A percentile compares a stretch with the other conserved stretches of the same genome.
These are phyloP conservation scores for Mycosphaerella arachidis DNA, from an alignment of 2,329 filamentous ascomycete genomes.

Conservation along the genomic window DNA sequence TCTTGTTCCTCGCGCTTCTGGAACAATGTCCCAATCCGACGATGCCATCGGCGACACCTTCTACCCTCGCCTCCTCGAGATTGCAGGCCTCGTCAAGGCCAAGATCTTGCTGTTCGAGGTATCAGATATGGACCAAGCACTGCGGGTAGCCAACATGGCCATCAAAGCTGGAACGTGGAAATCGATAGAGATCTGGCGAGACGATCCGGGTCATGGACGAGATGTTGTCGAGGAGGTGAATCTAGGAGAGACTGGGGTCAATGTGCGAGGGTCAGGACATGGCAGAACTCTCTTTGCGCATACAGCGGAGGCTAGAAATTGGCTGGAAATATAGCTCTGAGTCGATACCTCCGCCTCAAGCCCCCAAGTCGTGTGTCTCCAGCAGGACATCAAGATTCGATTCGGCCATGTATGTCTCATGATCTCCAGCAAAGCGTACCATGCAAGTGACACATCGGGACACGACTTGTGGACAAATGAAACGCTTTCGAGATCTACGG, in stretches of 20 bases:
- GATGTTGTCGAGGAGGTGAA: conserved; percentile 23
- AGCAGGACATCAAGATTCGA: not conserved
- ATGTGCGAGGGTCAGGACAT: conserved; percentile 38
- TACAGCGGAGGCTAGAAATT: conserved; percentile 24
- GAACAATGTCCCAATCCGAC: conserved; percentile 10
- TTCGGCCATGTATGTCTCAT: not conserved
- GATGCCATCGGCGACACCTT: conserved; percentile 52
- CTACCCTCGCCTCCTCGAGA: conserved; percentile 60
- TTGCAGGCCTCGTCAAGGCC: conserved; percentile 49
- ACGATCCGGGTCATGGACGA: conserved; percentile 47
- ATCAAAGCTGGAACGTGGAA: conserved; percentile 32
- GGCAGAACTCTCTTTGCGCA: conserved; percentile 43
- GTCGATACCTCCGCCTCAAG: not conserved
- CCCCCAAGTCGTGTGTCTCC: too few species aligned
- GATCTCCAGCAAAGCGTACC: not conserved
- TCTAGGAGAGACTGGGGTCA: conserved; percentile 18
- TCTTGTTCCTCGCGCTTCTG: conserved; percentile 57
- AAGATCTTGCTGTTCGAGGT: conserved; percentile 65
- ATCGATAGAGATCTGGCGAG: conserved; percentile 65
- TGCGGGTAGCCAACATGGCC: conserved; percentile 55
- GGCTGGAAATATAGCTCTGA: conserved; percentile 5
- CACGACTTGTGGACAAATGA: conserved; percentile 16
- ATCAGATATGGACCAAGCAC: conserved; percentile 64
- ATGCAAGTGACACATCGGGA: not conserved
- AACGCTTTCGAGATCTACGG: conserved; percentile 28